These are phyloP conservation scores for Starmerella vaccinii DNA, from an alignment of 805 yeast species.

Conservation along the genomic window DNA sequence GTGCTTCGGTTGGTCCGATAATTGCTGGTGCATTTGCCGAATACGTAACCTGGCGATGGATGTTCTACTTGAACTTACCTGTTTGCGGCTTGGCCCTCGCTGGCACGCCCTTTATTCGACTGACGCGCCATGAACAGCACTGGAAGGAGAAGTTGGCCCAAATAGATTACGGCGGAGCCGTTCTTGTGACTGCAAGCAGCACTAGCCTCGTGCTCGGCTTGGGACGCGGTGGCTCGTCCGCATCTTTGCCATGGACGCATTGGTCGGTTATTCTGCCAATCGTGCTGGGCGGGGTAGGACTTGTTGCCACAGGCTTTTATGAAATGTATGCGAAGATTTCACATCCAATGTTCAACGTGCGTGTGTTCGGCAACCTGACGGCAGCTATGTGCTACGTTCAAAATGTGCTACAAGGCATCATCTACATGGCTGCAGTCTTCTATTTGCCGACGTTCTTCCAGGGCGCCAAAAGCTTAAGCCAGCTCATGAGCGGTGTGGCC, in stretches of 20 bases:
- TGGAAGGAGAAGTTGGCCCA: constrained; percentile 32
- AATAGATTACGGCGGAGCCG: constrained; percentile 44
- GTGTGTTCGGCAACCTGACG: constrained; percentile 33
- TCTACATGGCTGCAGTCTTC: constrained; percentile 25
- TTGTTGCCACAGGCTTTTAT: constrained; percentile 31
- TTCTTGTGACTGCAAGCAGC: constrained; percentile 36
- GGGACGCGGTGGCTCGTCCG: constrained; percentile 44
- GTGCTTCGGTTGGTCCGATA: constrained; percentile 42
- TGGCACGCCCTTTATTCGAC: constrained; percentile 33
- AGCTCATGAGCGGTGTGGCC: constrained; percentile 40
- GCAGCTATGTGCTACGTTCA: constrained; percentile 35
- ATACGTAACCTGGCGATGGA: constrained; percentile 63
- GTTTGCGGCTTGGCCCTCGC: constrained; percentile 45
- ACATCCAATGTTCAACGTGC: constrained; percentile 40
- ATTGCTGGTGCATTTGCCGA: constrained; percentile 57
- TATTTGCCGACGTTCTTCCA: constrained; percentile 44
- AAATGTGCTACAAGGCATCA: constrained; percentile 37
- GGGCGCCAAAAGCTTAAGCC: constrained; percentile 35
- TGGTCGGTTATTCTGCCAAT: constrained; percentile 44
- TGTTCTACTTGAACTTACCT: constrained; percentile 61
- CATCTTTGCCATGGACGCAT: constrained; percentile 42
- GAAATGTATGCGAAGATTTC: constrained; percentile 30
- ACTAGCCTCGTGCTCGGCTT: constrained; percentile 41
- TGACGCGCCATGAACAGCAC: constrained; percentile 30
- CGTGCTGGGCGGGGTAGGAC: constrained; percentile 36